Evolutionary conservation across 129 eudicot genomes (phyloP), one percentile per base, ranked within the genome.

Genomic region (Flaveria bidentis): DNA sequence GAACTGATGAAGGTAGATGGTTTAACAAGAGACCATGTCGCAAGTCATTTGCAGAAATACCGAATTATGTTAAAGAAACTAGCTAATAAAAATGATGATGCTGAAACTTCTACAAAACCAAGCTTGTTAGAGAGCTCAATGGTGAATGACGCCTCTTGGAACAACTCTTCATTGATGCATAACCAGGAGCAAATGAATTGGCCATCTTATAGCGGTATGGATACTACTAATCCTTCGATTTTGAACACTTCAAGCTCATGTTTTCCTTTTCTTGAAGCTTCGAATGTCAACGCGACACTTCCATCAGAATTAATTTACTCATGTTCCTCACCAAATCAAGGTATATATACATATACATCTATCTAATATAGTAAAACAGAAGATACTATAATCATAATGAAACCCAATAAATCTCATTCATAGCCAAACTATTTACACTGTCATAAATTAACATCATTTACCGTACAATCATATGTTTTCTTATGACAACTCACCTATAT

Each of bases 31-130:
- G 77, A 75, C 22, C 73, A 82, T 50, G 55, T 82, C 13, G 72
- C 85, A 0, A 81, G 85, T 81, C 76, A 76, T 23, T 62, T 82
- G 22, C 85, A 82, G 52, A 82, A 82, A 17, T 64, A 82, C 44
- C 74, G 85, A 20, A 15, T 62, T 15, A 22, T 61, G 17, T 30
- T 45, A 57, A 82, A 76, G 62, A 76, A 41, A 70, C 16, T 76
- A 60, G 45, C 26, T 11, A 46, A 13, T 12, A 39, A 67, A 57
- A 46, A 45, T 44, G 9, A 56, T 25, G 50, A 46, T 2, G 62
- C 44, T 73, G 58, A 65, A 66, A 22, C 36, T 26, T 26, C 75
- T 44, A 56, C 75, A 28, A 57, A 44, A 18, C 70, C 79, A 52
- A 25, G 39, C 30, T 66, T 80, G 58, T 80, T 80, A 72, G 83